A percentile compares a stretch with the other conserved stretches of the same genome.
Evolutionary conservation across 768 basidiomycete genomes (phyloP).

Genomic region (Strobilomyces echinocephalus): DNA sequence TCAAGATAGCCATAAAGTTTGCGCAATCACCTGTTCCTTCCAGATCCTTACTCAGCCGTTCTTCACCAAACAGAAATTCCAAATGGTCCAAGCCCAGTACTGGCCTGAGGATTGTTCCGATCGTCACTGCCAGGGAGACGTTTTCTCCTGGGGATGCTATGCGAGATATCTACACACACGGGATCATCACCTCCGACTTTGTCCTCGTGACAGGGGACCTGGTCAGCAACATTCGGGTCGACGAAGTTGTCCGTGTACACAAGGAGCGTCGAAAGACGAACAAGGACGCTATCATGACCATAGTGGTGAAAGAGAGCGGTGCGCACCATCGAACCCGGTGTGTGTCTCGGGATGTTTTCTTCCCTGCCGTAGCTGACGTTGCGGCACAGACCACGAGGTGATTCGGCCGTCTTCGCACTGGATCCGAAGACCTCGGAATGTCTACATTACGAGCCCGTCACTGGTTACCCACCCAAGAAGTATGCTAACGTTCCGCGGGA

Average conservation of each 20-base stretch:
- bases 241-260: conserved; percentile 84
- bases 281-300: conserved; percentile 95
- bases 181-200: conserved; percentile 86
- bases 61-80: conserved; percentile 50
- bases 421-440: conserved; percentile 75
- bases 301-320: conserved; percentile 83
- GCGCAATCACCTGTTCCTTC: conserved; percentile 23
- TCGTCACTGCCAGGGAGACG: conserved; percentile 81
- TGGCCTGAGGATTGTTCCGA: conserved; percentile 78
- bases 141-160: conserved; percentile 89
- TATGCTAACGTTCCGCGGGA: conserved; percentile 71
- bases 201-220: conserved; percentile 89
- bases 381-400: conserved; percentile 55
- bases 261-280: conserved; percentile 81
- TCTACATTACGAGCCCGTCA: conserved; percentile 77
- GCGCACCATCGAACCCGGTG: conserved; percentile 70
- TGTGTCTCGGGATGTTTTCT: conserved; percentile 25
- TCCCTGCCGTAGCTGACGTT: background rate
- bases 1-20: conserved; percentile 81
- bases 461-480: conserved; percentile 62
- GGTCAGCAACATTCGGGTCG: conserved; percentile 88
- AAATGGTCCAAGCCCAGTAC: conserved; percentile 81
- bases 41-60: conserved; percentile 5
- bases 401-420: conserved; percentile 74
- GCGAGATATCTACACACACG: conserved; percentile 90